Evolutionary conservation across 1,284 basidiomycete species (phyloP).

Genomic region (Anthracocystis setariae): DNA sequence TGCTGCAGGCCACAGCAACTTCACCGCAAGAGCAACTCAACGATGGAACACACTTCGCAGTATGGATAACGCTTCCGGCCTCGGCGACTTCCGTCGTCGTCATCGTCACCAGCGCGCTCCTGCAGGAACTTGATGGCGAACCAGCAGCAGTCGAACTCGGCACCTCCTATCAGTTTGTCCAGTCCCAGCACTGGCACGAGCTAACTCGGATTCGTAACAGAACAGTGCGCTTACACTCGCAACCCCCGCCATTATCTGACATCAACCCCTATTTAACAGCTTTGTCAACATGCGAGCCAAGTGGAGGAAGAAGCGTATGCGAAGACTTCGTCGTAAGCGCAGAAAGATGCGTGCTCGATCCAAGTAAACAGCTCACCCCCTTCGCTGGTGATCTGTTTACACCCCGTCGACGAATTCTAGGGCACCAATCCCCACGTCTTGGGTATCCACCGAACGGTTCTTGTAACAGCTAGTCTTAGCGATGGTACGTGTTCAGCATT

Average conservation of each 20-base stretch:
- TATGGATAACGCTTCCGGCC: neutral
- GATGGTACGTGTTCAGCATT: conserved; percentile 24
- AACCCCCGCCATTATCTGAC: neutral
- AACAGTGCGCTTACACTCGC: conserved; percentile 29
- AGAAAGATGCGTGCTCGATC: conserved; percentile 67
- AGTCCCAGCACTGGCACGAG: no score
- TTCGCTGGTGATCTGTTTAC: conserved; percentile 21
- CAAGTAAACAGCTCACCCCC: conserved; percentile 58
- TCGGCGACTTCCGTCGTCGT: conserved; percentile 4
- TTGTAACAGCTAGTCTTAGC: conserved; percentile 20
- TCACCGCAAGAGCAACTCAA: conserved; percentile 4
- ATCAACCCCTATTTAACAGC: conserved; percentile 19
- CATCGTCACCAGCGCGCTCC: conserved; percentile 3
- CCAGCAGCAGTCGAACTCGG: conserved; percentile 14
- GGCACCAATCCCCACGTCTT: conserved; percentile 29
- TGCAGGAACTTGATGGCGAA: neutral
- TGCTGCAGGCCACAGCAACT: conserved; percentile 18
- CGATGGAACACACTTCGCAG: conserved; percentile 9
- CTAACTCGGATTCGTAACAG: neutral
- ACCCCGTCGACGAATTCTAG: conserved; percentile 19
- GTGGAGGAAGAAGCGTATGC: conserved; percentile 67
- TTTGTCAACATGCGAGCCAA: conserved; percentile 63
- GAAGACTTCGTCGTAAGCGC: conserved; percentile 65
- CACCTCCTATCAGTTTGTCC: neutral
- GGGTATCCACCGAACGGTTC: conserved; percentile 15